Conservation (phyloP, 2,329 filamentous ascomycete species). For the Orbilia ellipsospora region DNA sequence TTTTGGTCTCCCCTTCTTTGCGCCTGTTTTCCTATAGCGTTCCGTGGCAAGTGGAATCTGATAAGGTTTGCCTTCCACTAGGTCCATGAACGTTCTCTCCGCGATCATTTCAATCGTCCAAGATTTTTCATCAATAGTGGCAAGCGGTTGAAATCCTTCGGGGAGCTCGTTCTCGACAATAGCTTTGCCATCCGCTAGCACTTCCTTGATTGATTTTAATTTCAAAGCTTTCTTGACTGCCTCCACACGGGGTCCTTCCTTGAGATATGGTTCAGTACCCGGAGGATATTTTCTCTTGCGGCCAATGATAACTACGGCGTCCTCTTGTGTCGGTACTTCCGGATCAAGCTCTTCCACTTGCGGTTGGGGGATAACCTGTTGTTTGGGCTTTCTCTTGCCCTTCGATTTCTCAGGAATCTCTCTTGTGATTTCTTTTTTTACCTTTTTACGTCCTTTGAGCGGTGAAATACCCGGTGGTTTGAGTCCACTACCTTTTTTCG, state of each 20-base stretch:
- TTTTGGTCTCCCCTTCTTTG: conserved; percentile 40
- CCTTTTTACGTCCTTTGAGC: conserved; percentile 43
- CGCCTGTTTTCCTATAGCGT: conserved; percentile 23
- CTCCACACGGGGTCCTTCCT: conserved; percentile 36
- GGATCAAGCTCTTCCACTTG: not conserved
- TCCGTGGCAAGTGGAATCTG: conserved; percentile 48
- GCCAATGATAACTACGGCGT: conserved; percentile 39
- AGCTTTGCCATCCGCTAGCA: conserved; percentile 27
- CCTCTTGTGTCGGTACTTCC: conserved; percentile 17
- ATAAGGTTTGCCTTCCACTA: conserved; percentile 43
- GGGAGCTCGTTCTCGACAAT: conserved; percentile 16
- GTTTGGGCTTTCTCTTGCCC: conserved; percentile 10
- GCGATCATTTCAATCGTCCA: conserved; percentile 52
- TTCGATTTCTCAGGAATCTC: conserved; percentile 8
- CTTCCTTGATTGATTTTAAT: conserved; percentile 45
- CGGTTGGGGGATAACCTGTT: not conserved
- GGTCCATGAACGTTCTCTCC: conserved; percentile 46
- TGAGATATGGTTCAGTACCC: conserved; percentile 50
- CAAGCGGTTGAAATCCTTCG: conserved; percentile 40
- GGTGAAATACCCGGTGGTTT: conserved; percentile 44
- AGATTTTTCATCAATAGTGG: conserved; percentile 33
- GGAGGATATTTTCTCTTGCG: conserved; percentile 50
- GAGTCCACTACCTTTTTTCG: conserved; percentile 50
- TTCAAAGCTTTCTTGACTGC: conserved; percentile 48
- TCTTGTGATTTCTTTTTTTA: conserved; percentile 20